A percentile compares a stretch with the other conserved stretches of the same genome.
Conservation (phyloP, 352 stramenopile genomes). For the Albugo candida region DNA sequence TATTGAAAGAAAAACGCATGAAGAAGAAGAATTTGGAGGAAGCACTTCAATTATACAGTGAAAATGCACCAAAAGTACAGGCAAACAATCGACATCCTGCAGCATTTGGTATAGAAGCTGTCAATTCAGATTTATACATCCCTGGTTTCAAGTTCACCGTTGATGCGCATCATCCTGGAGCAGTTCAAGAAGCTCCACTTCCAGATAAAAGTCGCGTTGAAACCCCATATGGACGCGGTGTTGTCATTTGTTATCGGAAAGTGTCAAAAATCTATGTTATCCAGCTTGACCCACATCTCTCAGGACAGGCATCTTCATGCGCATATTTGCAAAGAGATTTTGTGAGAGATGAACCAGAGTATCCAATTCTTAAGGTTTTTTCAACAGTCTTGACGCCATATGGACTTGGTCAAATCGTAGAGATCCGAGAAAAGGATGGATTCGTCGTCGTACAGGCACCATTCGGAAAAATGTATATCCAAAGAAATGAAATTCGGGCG, state of each 20-base stretch:
- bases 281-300: constrained; percentile 37
- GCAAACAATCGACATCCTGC: constrained; percentile 30
- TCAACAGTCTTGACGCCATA: constrained; percentile 65
- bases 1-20: constrained; percentile 17
- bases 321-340: constrained; percentile 46
- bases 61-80: constrained; percentile 33
- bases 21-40: constrained; percentile 50
- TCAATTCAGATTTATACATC: constrained; percentile 42
- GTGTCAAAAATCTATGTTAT: constrained; percentile 69
- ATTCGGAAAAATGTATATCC: constrained; percentile 61
- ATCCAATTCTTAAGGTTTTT: constrained; percentile 52
- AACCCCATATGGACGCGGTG: constrained; percentile 49
- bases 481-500: constrained; percentile 52
- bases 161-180: constrained; percentile 39
- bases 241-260: constrained; percentile 46
- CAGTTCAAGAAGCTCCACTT: constrained; percentile 36
- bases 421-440: constrained; percentile 41
- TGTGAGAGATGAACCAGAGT: constrained; percentile 43
- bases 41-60: constrained; percentile 36
- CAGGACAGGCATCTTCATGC: too few relatives aligned
- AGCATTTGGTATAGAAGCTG: constrained; percentile 31
- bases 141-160: constrained; percentile 48
- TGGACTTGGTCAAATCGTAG: constrained; percentile 33
- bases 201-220: constrained; percentile 55
- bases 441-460: constrained; percentile 43